Evolutionary conservation across 2,329 filamentous ascomycete species (phyloP).

Genomic region (Aspergillus sp.): DNA sequence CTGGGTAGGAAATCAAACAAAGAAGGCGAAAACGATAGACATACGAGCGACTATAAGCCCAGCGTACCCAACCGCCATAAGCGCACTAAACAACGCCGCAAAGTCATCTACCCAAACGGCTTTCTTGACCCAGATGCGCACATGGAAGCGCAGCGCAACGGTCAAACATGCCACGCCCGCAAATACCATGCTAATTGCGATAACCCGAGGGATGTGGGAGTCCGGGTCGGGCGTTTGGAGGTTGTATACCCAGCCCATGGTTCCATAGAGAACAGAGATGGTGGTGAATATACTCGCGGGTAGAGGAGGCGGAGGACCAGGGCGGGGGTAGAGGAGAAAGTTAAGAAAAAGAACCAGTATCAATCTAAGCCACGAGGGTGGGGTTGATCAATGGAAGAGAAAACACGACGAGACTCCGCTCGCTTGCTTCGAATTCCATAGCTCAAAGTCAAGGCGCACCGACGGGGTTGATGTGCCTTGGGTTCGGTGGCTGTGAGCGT

Average conservation of each 20-base stretch:
- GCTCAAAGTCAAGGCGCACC: no score
- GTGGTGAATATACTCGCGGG: no score
- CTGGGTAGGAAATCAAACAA: no score
- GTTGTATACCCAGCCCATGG: slow-evolving; percentile 33
- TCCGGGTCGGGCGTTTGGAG: slow-evolving; percentile 23
- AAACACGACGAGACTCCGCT: no score
- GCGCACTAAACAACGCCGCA: slow-evolving; percentile 21
- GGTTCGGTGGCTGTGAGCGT: no score
- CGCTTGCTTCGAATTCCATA: no score
- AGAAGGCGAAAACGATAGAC: not conserved
- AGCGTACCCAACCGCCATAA: slow-evolving; percentile 21
- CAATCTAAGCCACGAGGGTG: no score
- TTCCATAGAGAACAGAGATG: not conserved
- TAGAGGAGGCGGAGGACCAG: no score
- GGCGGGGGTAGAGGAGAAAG: no score
- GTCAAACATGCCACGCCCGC: slow-evolving; percentile 22
- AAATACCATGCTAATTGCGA: slow-evolving; percentile 24
- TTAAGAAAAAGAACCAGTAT: no score
- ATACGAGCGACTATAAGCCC: slow-evolving; percentile 21
- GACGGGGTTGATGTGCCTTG: no score
- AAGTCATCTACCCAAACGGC: slow-evolving; percentile 28
- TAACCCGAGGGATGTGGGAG: slow-evolving; percentile 20
- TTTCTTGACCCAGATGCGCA: slow-evolving; percentile 21
- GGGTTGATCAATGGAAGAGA: no score
- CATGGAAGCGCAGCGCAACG: slow-evolving; percentile 25